phyloP scores from a whole-genome alignment of 2,329 filamentous ascomycete genomes.

The Calonectria pauciramosa region DNA sequence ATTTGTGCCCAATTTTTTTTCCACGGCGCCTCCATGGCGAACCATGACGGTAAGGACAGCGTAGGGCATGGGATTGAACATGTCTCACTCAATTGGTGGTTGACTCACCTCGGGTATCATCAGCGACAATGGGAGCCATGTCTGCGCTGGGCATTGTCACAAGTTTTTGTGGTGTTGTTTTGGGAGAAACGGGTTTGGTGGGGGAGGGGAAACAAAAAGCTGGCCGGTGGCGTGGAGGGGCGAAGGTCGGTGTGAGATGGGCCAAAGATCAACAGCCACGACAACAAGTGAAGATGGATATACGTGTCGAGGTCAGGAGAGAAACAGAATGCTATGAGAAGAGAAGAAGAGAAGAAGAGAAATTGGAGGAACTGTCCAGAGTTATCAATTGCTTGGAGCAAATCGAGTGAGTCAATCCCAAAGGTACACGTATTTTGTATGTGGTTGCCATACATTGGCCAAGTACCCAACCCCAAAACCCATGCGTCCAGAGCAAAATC shows the following conservation, averaged over 20 bases:
- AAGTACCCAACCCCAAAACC: constrained; percentile 4
- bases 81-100: constrained; percentile 28
- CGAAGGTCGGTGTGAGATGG: constrained; percentile 17
- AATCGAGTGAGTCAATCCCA: constrained; percentile 26
- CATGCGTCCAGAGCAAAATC: constrained; percentile 15
- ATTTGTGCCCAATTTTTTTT: constrained; percentile 15
- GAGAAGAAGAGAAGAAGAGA: not conserved
- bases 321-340: not conserved
- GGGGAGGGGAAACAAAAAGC: constrained; percentile 26
- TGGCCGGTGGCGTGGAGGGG: constrained; percentile 13
- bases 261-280: not conserved
- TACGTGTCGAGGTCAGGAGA: not conserved
- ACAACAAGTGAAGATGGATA: not conserved
- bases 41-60: not conserved
- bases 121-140: constrained; percentile 57
- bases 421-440: constrained; percentile 11
- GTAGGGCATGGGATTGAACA: not conserved
- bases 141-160: constrained; percentile 54
- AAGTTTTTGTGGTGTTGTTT: constrained; percentile 35
- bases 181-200: constrained; percentile 25
- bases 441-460: not conserved
- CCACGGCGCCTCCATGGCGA: not conserved
- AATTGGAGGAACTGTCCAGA: constrained; percentile 12
- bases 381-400: constrained; percentile 17
- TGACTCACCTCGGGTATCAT: constrained; percentile 61